These are phyloP conservation scores for Sordaria brevicollis DNA, from an alignment of 495 filamentous ascomycete species.

Conservation along the genomic window DNA sequence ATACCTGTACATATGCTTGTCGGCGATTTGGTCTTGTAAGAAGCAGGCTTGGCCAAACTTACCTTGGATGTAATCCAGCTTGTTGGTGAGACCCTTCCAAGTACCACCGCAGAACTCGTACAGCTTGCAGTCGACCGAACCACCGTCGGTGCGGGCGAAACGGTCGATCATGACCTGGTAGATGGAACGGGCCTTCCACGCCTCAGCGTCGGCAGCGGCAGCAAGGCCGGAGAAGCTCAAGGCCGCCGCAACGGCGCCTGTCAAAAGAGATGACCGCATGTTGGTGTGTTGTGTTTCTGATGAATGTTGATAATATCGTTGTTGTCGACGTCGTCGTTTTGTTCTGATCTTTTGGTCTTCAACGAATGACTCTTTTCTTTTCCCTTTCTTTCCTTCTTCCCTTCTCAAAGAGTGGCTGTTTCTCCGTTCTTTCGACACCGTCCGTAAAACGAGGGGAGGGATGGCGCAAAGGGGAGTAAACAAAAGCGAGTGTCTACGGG, in stretches of 20 bases:
- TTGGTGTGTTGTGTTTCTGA: neutral
- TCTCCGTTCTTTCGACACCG: neutral
- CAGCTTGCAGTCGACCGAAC: constrained; percentile 45
- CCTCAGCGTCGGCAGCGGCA: constrained; percentile 20
- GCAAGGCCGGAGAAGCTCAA: constrained; percentile 16
- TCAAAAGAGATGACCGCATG: constrained; percentile 16
- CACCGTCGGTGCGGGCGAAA: constrained; percentile 51
- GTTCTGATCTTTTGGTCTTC: neutral
- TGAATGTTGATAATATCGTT: neutral
- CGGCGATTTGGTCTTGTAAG: neutral
- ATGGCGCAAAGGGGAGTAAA: neutral
- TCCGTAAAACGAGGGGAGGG: neutral
- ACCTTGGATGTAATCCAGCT: constrained; percentile 26
- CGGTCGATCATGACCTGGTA: constrained; percentile 72
- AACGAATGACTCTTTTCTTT: neutral
- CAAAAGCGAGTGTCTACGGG: neutral
- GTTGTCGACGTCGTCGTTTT: neutral
- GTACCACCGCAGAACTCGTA: constrained; percentile 62
- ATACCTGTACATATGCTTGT: constrained; percentile 48
- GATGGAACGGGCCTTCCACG: constrained; percentile 56
- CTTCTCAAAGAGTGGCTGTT: constrained; percentile 12
- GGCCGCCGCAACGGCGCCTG: constrained; percentile 9
- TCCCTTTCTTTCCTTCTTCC: neutral
- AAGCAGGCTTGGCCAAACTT: neutral
- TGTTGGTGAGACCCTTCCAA: constrained; percentile 35